Conservation (phyloP, 2,329 filamentous ascomycete species). For the Exophiala aquamarina region DNA sequence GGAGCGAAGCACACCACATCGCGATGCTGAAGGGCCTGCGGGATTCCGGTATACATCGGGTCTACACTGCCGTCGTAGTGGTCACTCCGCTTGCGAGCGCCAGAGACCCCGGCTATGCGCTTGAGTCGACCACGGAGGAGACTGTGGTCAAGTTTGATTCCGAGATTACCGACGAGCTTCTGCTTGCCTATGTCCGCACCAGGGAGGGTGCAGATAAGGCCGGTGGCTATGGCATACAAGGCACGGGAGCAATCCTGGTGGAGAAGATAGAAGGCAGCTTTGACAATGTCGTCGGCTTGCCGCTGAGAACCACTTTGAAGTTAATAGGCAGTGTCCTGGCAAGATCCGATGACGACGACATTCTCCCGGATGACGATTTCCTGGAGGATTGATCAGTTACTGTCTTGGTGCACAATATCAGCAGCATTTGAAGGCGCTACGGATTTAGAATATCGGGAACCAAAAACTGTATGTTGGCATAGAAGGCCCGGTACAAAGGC, state of each 20-base stretch:
- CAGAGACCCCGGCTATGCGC: constrained; percentile 78
- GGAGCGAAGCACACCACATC: constrained; percentile 76
- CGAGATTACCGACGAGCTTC: constrained; percentile 74
- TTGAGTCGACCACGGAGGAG: constrained; percentile 82
- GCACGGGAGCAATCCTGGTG: constrained; percentile 79
- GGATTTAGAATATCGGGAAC: not conserved
- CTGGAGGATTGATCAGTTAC: constrained; percentile 28
- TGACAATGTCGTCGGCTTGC: constrained; percentile 93
- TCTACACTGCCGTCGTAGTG: constrained; percentile 82
- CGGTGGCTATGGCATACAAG: constrained; percentile 92
- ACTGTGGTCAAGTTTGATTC: constrained; percentile 85
- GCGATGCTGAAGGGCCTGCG: constrained; percentile 79
- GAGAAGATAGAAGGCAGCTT: constrained; percentile 85
- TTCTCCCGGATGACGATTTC: constrained; percentile 43
- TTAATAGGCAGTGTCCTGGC: constrained; percentile 87
- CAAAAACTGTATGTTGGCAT: no score
- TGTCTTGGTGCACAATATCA: not conserved
- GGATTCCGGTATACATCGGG: constrained; percentile 74
- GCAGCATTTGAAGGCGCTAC: constrained; percentile 1
- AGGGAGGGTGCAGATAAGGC: constrained; percentile 95
- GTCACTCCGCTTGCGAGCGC: constrained; percentile 80
- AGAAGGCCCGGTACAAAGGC: no score
- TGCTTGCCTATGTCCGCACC: constrained; percentile 67
- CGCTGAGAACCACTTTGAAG: constrained; percentile 72
- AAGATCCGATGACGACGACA: constrained; percentile 66